These are phyloP conservation scores for Centrapalus pauciflorus DNA, from an alignment of 129 eudicot species.

Conservation along the genomic window DNA sequence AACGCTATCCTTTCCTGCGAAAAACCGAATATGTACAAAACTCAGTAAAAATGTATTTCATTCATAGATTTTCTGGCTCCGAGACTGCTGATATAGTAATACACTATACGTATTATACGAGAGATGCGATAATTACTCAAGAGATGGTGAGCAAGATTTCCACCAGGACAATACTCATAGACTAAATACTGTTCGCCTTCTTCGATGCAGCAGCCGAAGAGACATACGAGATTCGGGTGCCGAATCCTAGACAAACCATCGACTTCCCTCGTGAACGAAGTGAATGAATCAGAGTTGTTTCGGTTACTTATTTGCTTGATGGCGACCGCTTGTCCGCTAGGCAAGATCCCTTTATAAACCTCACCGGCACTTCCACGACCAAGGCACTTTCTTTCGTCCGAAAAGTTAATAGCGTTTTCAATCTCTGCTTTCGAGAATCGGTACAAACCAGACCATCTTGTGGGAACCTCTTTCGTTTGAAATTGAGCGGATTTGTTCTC, in stretches of 20 bases:
- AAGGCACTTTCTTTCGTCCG: slow-evolving; percentile 44
- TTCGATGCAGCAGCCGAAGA: slow-evolving; percentile 71
- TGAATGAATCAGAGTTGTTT: slow-evolving; percentile 59
- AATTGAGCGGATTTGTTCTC: slow-evolving; percentile 20
- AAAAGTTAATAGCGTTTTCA: slow-evolving; percentile 49
- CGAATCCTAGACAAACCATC: slow-evolving; percentile 65
- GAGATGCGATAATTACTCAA: slow-evolving; percentile 30
- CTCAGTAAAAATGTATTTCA: too few relatives aligned
- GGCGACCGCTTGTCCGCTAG: slow-evolving; percentile 80
- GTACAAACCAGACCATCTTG: slow-evolving; percentile 51
- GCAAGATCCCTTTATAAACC: slow-evolving; percentile 68
- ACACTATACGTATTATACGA: background rate
- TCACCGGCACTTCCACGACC: slow-evolving; percentile 81
- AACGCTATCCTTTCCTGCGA: slow-evolving; percentile 53
- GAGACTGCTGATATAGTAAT: background rate
- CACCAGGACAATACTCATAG: slow-evolving; percentile 62
- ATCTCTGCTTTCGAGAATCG: slow-evolving; percentile 68
- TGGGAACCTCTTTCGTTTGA: slow-evolving; percentile 32
- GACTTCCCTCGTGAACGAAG: slow-evolving; percentile 57
- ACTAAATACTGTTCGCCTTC: slow-evolving; percentile 67
- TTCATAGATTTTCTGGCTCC: background rate
- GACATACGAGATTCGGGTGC: slow-evolving; percentile 70
- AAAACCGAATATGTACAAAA: background rate
- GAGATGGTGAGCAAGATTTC: slow-evolving; percentile 73
- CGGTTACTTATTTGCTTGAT: slow-evolving; percentile 55